Percentiles rank a stretch among this genome's conserved stretches.
phyloP scores from a whole-genome alignment of 2,329 filamentous ascomycete genomes.

The Juglanconis oblonga region DNA sequence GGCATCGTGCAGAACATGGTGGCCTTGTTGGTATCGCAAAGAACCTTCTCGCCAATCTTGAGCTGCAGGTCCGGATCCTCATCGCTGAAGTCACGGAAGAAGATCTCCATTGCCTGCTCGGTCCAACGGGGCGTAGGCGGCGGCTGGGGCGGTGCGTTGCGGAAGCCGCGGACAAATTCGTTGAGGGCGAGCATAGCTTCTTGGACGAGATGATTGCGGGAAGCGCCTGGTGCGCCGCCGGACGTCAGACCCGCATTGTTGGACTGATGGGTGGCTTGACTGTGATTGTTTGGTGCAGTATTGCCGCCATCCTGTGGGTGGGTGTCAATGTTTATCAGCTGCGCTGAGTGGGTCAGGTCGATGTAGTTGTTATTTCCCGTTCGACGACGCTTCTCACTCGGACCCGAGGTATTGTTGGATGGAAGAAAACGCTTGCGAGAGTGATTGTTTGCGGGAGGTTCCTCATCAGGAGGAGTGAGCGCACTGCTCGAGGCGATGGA shows the following conservation, averaged over 20 bases:
- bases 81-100: conserved; percentile 56
- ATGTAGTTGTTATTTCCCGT: conserved; percentile 24
- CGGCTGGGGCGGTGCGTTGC: conserved; percentile 38
- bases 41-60: conserved; percentile 56
- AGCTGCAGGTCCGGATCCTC: conserved; percentile 59
- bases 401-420: conserved; percentile 13
- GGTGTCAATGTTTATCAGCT: conserved; percentile 11
- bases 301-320: conserved; percentile 6
- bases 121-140: conserved; percentile 46
- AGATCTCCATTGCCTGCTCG: conserved; percentile 57
- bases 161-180: conserved; percentile 22
- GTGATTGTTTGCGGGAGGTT: conserved; percentile 28
- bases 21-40: conserved; percentile 58
- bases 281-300: neutral
- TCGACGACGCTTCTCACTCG: conserved; percentile 33
- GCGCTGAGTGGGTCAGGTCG: conserved; percentile 18
- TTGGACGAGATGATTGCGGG: conserved; percentile 24
- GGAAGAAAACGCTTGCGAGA: conserved; percentile 40
- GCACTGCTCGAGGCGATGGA: conserved; percentile 41
- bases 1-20: conserved; percentile 64
- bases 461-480: conserved; percentile 56
- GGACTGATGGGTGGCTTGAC: neutral
- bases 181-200: conserved; percentile 22
- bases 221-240: conserved; percentile 15
- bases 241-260: neutral